Percentiles rank a stretch among this genome's conserved stretches.
These are phyloP conservation scores for Camelina laxa DNA, from an alignment of 345 rosid genomes.

Conservation along the genomic window DNA sequence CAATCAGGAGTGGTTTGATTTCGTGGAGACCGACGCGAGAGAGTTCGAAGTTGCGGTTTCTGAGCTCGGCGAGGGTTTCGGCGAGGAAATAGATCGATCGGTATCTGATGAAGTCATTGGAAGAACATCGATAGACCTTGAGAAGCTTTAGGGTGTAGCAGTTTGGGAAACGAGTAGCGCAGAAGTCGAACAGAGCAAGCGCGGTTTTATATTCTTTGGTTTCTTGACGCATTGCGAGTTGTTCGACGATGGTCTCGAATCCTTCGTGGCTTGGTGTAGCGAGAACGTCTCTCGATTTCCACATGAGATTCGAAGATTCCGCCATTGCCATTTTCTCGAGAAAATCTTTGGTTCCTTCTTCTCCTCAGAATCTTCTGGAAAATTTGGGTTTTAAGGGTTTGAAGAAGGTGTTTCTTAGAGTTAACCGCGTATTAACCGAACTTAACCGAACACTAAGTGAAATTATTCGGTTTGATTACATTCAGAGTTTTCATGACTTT, in stretches of 20 bases:
- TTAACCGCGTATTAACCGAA: not conserved
- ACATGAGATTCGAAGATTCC: not conserved
- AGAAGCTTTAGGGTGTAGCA: constrained; percentile 8
- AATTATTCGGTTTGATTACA: no score
- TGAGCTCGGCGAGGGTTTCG: not conserved
- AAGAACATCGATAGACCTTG: not conserved
- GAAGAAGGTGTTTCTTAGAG: not conserved
- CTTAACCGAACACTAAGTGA: no score
- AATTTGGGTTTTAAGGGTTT: not conserved
- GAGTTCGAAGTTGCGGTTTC: not conserved
- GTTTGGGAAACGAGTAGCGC: not conserved
- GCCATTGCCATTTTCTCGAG: not conserved
- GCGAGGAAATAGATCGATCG: not conserved
- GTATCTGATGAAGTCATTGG: not conserved
- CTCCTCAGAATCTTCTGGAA: not conserved
- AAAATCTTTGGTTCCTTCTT: not conserved
- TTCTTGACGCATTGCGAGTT: not conserved
- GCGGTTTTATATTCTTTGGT: not conserved
- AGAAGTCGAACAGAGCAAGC: not conserved
- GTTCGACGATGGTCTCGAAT: not conserved
- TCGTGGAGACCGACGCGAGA: not conserved
- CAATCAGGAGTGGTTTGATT: constrained; percentile 10
- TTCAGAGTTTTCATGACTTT: no score
- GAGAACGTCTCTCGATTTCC: not conserved
- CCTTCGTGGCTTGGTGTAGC: not conserved